A percentile compares a stretch with the other conserved stretches of the same genome.
Evolutionary conservation across 495 filamentous ascomycete genomes (phyloP).

Genomic region (Neurospora sp.): DNA sequence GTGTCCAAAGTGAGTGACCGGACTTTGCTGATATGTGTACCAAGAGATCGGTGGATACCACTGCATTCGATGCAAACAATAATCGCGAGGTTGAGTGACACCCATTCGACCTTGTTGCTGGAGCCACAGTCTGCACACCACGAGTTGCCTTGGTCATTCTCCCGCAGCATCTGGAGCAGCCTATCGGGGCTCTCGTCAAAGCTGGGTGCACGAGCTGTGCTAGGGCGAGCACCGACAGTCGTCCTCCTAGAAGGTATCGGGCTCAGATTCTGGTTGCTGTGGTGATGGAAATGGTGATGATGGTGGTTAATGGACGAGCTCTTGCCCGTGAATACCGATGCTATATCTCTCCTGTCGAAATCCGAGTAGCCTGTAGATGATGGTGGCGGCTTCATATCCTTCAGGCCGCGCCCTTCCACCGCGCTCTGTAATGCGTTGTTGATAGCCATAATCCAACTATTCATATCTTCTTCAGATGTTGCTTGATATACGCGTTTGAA

Average conservation of each 20-base stretch:
- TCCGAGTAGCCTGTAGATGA: constrained; percentile 35
- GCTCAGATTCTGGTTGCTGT: constrained; percentile 41
- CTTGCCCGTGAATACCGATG: constrained; percentile 89
- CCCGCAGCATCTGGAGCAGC: constrained; percentile 76
- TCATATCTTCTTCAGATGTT: constrained; percentile 96
- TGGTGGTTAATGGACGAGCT: constrained; percentile 52
- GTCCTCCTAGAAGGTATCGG: constrained; percentile 64
- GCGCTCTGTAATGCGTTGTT: constrained; percentile 97
- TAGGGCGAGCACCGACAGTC: constrained; percentile 79
- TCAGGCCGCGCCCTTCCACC: constrained; percentile 66
- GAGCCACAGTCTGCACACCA: constrained; percentile 95
- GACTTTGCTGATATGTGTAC: constrained; percentile 96
- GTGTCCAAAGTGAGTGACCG: constrained; percentile 93
- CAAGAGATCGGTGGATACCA: constrained; percentile 91
- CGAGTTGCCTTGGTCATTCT: constrained; percentile 85
- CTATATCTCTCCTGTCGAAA: constrained; percentile 68
- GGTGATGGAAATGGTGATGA: constrained; percentile 18
- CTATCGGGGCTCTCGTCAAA: constrained; percentile 72
- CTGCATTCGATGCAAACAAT: constrained; percentile 97
- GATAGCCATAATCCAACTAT: constrained; percentile 89
- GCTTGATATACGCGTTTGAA: constrained; percentile 97
- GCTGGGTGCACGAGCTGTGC: constrained; percentile 55
- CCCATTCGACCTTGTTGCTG: constrained; percentile 90
- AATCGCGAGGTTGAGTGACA: constrained; percentile 94
- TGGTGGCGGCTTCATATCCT: constrained; percentile 30